Conservation (phyloP, 305 asterid species). For the Solanum chacoense region DNA sequence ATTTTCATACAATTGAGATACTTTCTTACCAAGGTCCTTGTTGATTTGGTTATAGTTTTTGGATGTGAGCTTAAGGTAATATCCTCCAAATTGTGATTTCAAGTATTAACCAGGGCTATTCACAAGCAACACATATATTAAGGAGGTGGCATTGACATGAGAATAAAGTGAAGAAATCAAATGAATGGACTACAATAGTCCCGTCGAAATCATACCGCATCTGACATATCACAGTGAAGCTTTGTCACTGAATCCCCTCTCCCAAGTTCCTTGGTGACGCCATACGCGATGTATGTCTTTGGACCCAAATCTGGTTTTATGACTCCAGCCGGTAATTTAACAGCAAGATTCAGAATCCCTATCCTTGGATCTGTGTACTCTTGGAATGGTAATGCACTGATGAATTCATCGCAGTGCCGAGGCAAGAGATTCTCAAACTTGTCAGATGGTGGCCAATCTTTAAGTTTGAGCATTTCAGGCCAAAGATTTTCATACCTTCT, state of each 20-base stretch:
- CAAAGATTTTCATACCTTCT: constrained; percentile 58
- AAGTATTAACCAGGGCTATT: neutral
- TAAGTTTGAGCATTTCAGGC: constrained; percentile 99
- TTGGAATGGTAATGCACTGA: constrained; percentile 72
- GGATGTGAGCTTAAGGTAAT: neutral
- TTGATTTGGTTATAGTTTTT: neutral
- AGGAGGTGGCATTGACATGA: neutral
- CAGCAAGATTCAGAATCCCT: constrained; percentile 86
- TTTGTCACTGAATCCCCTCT: constrained; percentile 97
- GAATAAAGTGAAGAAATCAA: neutral
- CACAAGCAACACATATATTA: neutral
- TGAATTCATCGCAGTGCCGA: constrained; percentile 89
- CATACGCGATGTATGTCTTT: constrained; percentile 90
- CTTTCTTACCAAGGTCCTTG: neutral
- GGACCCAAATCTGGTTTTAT: constrained; percentile 94
- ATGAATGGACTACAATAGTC: neutral
- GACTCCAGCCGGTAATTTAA: constrained; percentile 53
- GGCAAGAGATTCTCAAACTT: constrained; percentile 80
- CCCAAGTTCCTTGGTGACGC: constrained; percentile 59
- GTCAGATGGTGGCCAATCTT: constrained; percentile 96
- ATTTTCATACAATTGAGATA: neutral
- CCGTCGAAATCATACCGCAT: constrained; percentile 52
- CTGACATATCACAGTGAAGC: constrained; percentile 94
- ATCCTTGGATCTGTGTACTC: constrained; percentile 80
- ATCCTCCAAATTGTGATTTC: neutral